Conservation (phyloP, 2,329 filamentous ascomycete species). For the Macrophomina phaseolina region DNA sequence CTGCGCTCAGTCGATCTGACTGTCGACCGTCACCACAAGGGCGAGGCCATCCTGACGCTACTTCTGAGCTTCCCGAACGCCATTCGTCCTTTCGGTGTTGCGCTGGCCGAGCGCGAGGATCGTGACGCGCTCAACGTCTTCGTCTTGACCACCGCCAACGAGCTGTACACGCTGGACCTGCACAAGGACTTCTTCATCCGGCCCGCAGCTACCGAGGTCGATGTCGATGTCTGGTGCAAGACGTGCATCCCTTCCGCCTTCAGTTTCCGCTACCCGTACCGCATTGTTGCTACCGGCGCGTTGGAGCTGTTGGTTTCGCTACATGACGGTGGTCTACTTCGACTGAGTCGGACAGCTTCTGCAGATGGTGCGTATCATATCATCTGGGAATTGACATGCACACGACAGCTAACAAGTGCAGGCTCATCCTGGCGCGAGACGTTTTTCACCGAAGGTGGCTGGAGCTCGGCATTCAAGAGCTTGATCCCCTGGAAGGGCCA, state of each 20-base stretch:
- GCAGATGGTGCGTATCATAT: slow-evolving; percentile 32
- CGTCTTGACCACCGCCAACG: slow-evolving; percentile 77
- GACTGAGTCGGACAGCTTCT: slow-evolving; percentile 54
- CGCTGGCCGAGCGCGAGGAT: slow-evolving; percentile 78
- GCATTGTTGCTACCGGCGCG: slow-evolving; percentile 75
- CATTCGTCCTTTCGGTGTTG: slow-evolving; percentile 79
- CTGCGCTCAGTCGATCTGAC: slow-evolving; percentile 82
- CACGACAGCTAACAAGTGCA: slow-evolving; percentile 31
- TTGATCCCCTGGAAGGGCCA: slow-evolving; percentile 64
- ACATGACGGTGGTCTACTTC: slow-evolving; percentile 77
- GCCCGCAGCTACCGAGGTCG: slow-evolving; percentile 71
- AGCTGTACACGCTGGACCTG: slow-evolving; percentile 83
- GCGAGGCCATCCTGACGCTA: slow-evolving; percentile 75
- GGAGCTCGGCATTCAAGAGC: slow-evolving; percentile 67
- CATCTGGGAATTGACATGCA: too few species aligned
- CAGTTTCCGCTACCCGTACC: slow-evolving; percentile 78
- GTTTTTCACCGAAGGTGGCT: slow-evolving; percentile 75
- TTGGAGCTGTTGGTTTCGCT: slow-evolving; percentile 80
- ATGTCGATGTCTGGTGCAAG: slow-evolving; percentile 78
- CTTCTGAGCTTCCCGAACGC: slow-evolving; percentile 76
- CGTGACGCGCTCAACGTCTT: slow-evolving; percentile 80
- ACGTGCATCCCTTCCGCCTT: slow-evolving; percentile 75
- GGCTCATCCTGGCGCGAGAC: slow-evolving; percentile 69
- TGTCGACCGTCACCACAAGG: slow-evolving; percentile 61
- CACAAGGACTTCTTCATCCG: slow-evolving; percentile 82